Conservation (phyloP, 83 land plant genomes). For the Larix sibirica region DNA sequence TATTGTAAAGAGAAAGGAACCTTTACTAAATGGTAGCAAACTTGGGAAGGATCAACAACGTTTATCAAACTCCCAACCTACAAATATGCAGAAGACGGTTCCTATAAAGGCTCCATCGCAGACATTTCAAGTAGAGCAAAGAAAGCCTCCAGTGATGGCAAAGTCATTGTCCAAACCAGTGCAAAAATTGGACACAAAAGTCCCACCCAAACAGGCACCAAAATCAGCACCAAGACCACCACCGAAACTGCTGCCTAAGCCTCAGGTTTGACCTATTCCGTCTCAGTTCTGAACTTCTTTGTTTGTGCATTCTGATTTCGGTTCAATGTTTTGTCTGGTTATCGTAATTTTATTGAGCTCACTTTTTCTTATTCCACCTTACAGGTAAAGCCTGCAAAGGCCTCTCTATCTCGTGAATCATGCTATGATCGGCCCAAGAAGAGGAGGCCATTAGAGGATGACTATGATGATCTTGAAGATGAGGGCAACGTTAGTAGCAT, state of each 20-base stretch:
- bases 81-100: not conserved
- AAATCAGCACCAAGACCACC: not conserved
- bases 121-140: not conserved
- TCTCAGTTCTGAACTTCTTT: too few relatives aligned
- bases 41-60: not conserved
- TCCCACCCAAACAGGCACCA: not conserved
- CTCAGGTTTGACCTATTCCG: not conserved
- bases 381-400: not conserved
- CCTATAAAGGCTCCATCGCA: conserved; percentile 2
- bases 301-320: too few relatives aligned
- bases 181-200: not conserved
- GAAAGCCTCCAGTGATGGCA: not conserved
- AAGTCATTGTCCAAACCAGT: not conserved
- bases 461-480: not conserved
- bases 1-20: not conserved
- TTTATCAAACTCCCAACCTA: not conserved
- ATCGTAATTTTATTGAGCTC: too few relatives aligned
- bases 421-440: not conserved
- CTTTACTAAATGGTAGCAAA: not conserved
- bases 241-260: not conserved
- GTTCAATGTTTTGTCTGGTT: too few relatives aligned
- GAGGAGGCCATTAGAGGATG: not conserved
- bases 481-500: not conserved
- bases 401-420: not conserved
- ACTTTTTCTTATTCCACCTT: too few relatives aligned